Conservation (phyloP, 129 eudicot genomes). For the Flaveria ramosissima region DNA sequence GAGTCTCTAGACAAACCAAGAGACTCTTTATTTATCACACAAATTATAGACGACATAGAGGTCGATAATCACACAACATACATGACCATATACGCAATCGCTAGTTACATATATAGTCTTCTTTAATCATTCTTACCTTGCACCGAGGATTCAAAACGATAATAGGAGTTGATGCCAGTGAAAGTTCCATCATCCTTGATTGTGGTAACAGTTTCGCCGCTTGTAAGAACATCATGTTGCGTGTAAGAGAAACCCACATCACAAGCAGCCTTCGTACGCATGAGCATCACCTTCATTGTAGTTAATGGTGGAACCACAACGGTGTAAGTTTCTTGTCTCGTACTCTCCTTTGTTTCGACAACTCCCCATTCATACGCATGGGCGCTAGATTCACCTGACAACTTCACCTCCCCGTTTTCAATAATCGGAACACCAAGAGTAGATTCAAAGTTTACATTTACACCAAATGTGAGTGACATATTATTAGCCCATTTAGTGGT, state of each 20-base stretch:
- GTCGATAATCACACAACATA: background rate
- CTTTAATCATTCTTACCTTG: background rate
- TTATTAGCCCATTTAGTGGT: background rate
- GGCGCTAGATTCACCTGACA: background rate
- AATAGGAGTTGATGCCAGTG: background rate
- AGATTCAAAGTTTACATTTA: background rate
- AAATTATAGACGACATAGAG: background rate
- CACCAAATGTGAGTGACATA: background rate
- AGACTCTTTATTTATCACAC: background rate
- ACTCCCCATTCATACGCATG: background rate
- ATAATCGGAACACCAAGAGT: background rate
- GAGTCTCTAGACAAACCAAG: background rate
- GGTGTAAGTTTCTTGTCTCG: background rate
- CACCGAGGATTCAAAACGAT: background rate
- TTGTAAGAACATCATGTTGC: constrained; percentile 8
- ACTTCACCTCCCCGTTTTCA: background rate
- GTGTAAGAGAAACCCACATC: constrained; percentile 9
- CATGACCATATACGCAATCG: background rate
- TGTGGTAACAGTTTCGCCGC: background rate
- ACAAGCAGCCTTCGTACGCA: constrained; percentile 6
- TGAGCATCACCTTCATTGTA: constrained; percentile 2
- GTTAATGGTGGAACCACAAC: background rate
- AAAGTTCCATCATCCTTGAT: background rate
- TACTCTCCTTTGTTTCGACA: background rate
- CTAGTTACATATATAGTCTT: background rate